A percentile compares a stretch with the other conserved stretches of the same genome.
phyloP scores from a whole-genome alignment of 441 rosid species.

The Mallotus japonicus region DNA sequence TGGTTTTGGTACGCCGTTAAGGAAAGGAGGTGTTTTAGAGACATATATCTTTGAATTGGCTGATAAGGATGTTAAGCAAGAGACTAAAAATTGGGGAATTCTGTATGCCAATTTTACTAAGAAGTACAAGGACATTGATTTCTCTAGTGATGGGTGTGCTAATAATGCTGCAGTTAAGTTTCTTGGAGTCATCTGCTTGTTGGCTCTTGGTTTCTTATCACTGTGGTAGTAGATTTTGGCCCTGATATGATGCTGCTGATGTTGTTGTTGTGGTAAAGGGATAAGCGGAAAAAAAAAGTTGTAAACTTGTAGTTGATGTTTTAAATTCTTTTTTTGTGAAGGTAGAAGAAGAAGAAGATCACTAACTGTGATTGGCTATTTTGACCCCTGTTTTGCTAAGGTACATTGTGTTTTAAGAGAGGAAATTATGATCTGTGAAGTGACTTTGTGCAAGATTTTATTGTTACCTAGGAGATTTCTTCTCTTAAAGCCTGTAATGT shows the following conservation, averaged over 20 bases:
- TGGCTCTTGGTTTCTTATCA: conserved; percentile 7
- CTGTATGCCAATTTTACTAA: conserved; percentile 56
- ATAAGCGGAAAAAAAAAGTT: no score
- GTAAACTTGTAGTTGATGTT: no score
- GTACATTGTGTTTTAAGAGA: neutral
- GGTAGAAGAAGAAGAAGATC: neutral
- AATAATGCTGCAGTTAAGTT: conserved; percentile 9
- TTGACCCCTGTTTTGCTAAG: neutral
- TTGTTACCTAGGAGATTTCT: no score
- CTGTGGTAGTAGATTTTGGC: conserved; percentile 1
- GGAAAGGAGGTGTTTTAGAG: conserved; percentile 69
- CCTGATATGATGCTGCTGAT: neutral
- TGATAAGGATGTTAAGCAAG: conserved; percentile 46
- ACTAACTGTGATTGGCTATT: neutral
- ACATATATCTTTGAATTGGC: conserved; percentile 65
- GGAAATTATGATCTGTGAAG: neutral
- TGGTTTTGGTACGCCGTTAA: conserved; percentile 69
- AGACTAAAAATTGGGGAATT: conserved; percentile 65
- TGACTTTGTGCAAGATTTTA: no score
- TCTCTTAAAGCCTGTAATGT: neutral
- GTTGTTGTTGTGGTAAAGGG: neutral
- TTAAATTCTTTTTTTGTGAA: no score
- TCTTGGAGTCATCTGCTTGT: conserved; percentile 24
- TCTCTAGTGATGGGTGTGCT: conserved; percentile 35
- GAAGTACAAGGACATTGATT: conserved; percentile 52